A percentile compares a stretch with the other conserved stretches of the same genome.
phyloP scores from a whole-genome alignment of 2,329 filamentous ascomycete genomes.

The Dactylonectria estremocensis region DNA sequence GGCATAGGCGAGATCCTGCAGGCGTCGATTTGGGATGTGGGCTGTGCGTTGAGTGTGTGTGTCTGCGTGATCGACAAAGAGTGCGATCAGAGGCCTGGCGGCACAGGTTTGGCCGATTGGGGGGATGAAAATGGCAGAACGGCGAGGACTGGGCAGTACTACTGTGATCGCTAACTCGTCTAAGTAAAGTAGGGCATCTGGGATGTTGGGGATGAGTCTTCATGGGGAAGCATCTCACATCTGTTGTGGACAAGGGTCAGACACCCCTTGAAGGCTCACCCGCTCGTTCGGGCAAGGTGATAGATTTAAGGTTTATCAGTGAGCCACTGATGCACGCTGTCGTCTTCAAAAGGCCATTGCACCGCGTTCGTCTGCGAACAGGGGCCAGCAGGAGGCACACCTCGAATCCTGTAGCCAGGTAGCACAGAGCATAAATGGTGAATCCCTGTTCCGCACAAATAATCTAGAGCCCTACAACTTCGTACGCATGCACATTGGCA shows the following conservation, averaged over 20 bases:
- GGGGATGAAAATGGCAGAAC: no score
- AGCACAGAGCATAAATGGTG: not conserved
- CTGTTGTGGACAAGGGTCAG: not conserved
- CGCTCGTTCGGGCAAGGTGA: conserved; percentile 17
- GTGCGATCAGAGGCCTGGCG: not conserved
- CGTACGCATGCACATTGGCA: no score
- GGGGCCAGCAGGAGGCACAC: not conserved
- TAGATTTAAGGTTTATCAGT: conserved; percentile 30
- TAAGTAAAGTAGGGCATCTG: no score
- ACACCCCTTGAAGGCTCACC: not conserved
- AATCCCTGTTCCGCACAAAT: not conserved
- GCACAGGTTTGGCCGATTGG: no score
- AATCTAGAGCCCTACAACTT: no score
- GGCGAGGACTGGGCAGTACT: no score
- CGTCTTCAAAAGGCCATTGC: not conserved
- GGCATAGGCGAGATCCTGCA: not conserved
- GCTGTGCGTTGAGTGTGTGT: not conserved
- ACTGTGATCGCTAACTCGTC: no score
- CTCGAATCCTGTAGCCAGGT: not conserved
- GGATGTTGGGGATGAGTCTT: not conserved
- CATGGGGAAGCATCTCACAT: conserved; percentile 8
- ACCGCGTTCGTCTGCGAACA: conserved; percentile 6
- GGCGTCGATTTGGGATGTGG: not conserved
- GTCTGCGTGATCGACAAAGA: not conserved
- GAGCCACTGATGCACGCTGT: conserved; percentile 37